A percentile compares a stretch with the other conserved stretches of the same genome.
These are phyloP conservation scores for Microbotryum scabiosae DNA, from an alignment of 1,284 basidiomycete species.

Conservation along the genomic window DNA sequence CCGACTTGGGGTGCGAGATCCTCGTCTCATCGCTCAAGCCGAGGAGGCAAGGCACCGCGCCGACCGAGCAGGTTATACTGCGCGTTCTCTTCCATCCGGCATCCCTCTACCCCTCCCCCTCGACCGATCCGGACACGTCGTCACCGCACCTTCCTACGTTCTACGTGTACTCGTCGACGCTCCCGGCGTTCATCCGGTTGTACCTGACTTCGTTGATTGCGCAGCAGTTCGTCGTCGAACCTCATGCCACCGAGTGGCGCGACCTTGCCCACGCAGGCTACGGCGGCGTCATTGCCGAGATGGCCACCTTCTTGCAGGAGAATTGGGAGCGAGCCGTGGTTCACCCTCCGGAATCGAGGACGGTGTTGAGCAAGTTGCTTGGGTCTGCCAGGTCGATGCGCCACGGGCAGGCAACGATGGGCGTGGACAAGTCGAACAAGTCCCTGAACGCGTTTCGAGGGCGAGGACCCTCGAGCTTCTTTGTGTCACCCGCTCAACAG, in stretches of 20 bases:
- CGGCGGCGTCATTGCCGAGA: constrained; percentile 62
- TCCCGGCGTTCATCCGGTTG: constrained; percentile 75
- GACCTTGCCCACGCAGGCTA: constrained; percentile 57
- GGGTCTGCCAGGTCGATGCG: constrained; percentile 41
- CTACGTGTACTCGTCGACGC: constrained; percentile 61
- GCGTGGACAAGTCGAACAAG: not conserved
- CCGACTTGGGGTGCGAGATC: constrained; percentile 35
- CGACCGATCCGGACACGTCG: not conserved
- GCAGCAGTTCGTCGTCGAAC: constrained; percentile 22
- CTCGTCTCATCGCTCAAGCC: constrained; percentile 28
- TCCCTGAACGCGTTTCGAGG: no score
- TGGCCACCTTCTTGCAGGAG: constrained; percentile 65
- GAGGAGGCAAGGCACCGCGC: not conserved
- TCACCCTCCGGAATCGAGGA: constrained; percentile 60
- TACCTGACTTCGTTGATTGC: constrained; percentile 58
- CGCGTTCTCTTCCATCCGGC: constrained; percentile 55
- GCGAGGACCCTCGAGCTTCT: no score
- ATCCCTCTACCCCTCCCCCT: constrained; percentile 49
- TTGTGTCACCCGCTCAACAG: no score
- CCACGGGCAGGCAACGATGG: constrained; percentile 14
- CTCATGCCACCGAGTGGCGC: constrained; percentile 43
- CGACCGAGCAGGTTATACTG: constrained; percentile 49
- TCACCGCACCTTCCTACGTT: constrained; percentile 55
- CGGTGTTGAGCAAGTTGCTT: constrained; percentile 54
- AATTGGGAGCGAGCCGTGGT: constrained; percentile 59